Evolutionary conservation across 2,329 filamentous ascomycete genomes (phyloP).

Genomic region (Incumbomyces lentus): DNA sequence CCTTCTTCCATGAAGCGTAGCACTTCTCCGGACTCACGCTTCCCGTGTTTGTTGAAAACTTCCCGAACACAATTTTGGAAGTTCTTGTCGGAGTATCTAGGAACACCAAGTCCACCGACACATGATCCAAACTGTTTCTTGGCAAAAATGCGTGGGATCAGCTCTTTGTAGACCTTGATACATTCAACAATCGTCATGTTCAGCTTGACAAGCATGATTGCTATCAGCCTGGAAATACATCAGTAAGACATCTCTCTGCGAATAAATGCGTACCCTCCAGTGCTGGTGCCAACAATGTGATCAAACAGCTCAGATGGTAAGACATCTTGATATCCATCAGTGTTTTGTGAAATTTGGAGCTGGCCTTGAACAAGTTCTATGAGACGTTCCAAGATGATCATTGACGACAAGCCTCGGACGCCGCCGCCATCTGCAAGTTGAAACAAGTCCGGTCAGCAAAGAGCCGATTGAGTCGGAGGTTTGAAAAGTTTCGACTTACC

Average conservation of each 20-base stretch:
- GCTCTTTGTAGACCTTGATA: conserved; percentile 30
- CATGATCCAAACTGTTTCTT: conserved; percentile 11
- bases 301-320: conserved; percentile 31
- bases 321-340: conserved; percentile 8
- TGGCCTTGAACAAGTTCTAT: conserved; percentile 24
- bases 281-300: conserved; percentile 32
- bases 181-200: conserved; percentile 36
- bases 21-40: not conserved
- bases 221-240: conserved; percentile 31
- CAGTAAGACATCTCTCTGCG: not conserved
- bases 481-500: conserved; percentile 2
- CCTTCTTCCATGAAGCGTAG: conserved; percentile 7
- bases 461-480: too few species aligned
- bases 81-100: conserved; percentile 6
- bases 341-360: conserved; percentile 7
- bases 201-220: conserved; percentile 39
- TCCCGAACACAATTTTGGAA: conserved; percentile 11
- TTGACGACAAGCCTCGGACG: conserved; percentile 30
- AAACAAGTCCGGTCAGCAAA: too few species aligned
- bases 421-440: conserved; percentile 29
- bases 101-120: conserved; percentile 14
- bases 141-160: conserved; percentile 22
- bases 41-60: conserved; percentile 7
- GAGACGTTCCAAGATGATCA: conserved; percentile 28
- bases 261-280: conserved; percentile 25